Evolutionary conservation across 257 asterid genomes (phyloP).

Genomic region (Anisodus acutangulus): DNA sequence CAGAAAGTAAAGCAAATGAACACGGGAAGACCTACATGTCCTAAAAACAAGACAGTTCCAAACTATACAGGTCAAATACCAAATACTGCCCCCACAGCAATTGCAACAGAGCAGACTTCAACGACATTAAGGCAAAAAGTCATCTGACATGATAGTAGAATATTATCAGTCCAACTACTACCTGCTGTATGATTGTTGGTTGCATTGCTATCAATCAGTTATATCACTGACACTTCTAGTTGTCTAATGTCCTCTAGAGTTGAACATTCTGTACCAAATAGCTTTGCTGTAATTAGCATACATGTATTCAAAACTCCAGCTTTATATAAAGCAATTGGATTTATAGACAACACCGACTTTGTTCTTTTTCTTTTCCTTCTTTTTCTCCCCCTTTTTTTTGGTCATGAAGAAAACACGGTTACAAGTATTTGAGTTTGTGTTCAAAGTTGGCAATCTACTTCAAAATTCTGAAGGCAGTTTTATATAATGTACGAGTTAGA

Average conservation of each 20-base stretch:
- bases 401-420: not conserved
- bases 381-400: not conserved
- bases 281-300: conserved; percentile 9
- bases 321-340: not conserved
- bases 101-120: not conserved
- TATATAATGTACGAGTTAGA: not conserved
- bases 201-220: not conserved
- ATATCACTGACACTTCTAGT: not conserved
- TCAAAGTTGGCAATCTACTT: not conserved
- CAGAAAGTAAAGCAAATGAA: not conserved
- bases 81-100: not conserved
- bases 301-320: not conserved
- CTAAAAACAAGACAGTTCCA: not conserved
- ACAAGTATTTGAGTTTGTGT: not conserved
- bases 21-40: conserved; percentile 8
- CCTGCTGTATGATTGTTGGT: not conserved
- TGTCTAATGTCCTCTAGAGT: not conserved
- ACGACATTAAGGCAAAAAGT: not conserved
- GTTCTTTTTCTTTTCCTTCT: not conserved
- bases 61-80: conserved; percentile 1
- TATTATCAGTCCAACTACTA: not conserved
- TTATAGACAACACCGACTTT: conserved; percentile 18
- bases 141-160: conserved; percentile 9
- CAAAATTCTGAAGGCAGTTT: not conserved
- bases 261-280: not conserved